Conservation (phyloP, 768 basidiomycete species). For the Suillus subaureus region DNA sequence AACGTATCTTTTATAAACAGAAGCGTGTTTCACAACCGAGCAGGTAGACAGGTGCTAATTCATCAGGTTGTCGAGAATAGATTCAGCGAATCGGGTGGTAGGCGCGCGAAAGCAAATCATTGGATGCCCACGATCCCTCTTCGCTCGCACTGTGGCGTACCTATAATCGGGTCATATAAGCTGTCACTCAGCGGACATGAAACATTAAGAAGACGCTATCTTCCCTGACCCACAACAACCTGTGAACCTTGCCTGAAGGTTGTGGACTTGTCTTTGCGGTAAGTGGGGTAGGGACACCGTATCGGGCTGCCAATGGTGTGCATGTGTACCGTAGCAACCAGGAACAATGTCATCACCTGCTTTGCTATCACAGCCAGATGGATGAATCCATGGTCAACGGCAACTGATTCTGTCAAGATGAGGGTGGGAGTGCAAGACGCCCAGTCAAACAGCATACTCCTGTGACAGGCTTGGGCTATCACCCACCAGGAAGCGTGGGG, state of each 20-base stretch:
- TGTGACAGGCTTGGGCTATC: not conserved
- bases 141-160: not conserved
- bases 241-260: constrained; percentile 4
- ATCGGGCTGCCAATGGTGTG: constrained; percentile 1
- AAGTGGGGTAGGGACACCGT: not conserved
- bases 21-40: constrained; percentile 2
- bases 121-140: not conserved
- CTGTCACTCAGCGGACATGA: not conserved
- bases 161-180: constrained; percentile 16
- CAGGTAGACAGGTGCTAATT: constrained; percentile 8
- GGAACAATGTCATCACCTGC: constrained; percentile 4
- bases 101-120: not conserved
- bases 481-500: not conserved
- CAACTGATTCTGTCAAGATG: constrained; percentile 3
- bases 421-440: not conserved
- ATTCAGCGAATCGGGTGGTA: constrained; percentile 7
- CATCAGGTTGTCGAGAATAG: not conserved
- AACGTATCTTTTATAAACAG: not conserved
- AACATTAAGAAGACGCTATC: constrained; percentile 8
- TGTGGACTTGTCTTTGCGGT: not conserved
- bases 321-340: constrained; percentile 22
- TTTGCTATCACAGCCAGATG: not conserved
- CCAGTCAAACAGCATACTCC: not conserved
- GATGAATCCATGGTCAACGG: not conserved
- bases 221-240: not conserved